Conservation (phyloP, 257 asterid species). For the Lycium ferocissimum region DNA sequence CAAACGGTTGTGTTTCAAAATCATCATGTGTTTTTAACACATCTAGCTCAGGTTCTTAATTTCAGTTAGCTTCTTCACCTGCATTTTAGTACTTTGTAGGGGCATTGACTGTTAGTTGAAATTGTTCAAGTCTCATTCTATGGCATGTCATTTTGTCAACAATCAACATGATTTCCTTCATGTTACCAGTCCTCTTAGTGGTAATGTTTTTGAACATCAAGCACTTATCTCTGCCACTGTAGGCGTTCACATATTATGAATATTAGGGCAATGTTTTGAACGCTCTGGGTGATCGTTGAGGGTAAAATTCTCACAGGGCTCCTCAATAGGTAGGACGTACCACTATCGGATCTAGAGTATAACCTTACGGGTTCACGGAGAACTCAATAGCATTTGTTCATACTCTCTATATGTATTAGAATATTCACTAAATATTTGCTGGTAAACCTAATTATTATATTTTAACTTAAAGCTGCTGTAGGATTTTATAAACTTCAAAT, state of each 20-base stretch:
- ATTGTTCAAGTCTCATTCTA: constrained; percentile 19
- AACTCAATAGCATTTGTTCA: background rate
- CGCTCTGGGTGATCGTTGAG: background rate
- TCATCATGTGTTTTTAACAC: background rate
- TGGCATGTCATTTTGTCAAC: constrained; percentile 14
- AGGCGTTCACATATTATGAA: background rate
- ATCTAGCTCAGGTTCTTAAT: background rate
- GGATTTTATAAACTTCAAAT: too few relatives aligned
- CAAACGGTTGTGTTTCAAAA: background rate
- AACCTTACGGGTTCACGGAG: background rate
- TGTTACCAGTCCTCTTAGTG: background rate
- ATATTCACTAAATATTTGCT: background rate
- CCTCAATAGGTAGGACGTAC: background rate
- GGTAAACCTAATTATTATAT: background rate
- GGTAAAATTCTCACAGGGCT: background rate
- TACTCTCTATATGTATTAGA: background rate
- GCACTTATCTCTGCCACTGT: background rate
- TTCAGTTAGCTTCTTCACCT: background rate
- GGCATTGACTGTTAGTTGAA: background rate
- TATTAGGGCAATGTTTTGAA: background rate
- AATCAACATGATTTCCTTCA: background rate
- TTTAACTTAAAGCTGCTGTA: too few relatives aligned
- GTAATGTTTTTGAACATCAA: background rate
- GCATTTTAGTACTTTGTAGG: constrained; percentile 11
- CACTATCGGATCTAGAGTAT: background rate